A percentile compares a stretch with the other conserved stretches of the same genome.
These are phyloP conservation scores for Gleditsia sinensis DNA, from an alignment of 306 rosid genomes.

Conservation along the genomic window DNA sequence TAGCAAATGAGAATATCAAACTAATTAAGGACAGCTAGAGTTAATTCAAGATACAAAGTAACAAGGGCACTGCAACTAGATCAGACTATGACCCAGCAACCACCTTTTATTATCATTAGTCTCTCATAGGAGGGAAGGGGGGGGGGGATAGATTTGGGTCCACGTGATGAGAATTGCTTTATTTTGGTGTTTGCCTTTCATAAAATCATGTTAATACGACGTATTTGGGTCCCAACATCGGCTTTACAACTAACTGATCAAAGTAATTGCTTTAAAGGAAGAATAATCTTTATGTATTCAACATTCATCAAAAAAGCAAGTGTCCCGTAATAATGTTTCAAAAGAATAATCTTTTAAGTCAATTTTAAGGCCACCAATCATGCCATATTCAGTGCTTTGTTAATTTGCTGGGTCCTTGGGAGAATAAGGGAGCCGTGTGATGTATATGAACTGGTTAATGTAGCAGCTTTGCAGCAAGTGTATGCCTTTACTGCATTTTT, in stretches of 20 bases:
- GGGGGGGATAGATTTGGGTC: not conserved
- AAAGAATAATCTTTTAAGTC: too few species aligned
- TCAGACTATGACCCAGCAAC: not conserved
- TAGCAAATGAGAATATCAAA: not conserved
- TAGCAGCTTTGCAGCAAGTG: too few species aligned
- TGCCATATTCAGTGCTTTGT: too few species aligned
- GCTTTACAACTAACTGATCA: not conserved
- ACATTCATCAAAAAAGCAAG: too few species aligned
- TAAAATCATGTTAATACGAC: not conserved
- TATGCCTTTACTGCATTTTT: too few species aligned
- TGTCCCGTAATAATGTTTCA: too few species aligned
- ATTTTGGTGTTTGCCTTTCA: not conserved
- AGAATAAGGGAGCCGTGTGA: too few species aligned
- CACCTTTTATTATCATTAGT: not conserved
- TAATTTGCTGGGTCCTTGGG: too few species aligned
- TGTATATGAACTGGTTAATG: too few species aligned
- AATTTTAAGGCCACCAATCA: too few species aligned
- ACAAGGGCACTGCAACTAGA: too few species aligned
- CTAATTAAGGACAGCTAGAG: not conserved
- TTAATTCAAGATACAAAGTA: too few species aligned
- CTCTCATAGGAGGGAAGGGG: not conserved
- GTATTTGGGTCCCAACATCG: not conserved
- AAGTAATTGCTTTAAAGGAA: not conserved
- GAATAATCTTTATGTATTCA: not conserved
- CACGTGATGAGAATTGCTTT: not conserved